A percentile compares a stretch with the other conserved stretches of the same genome.
These are phyloP conservation scores for Adansonia digitata DNA, from an alignment of 345 rosid genomes.

Conservation along the genomic window DNA sequence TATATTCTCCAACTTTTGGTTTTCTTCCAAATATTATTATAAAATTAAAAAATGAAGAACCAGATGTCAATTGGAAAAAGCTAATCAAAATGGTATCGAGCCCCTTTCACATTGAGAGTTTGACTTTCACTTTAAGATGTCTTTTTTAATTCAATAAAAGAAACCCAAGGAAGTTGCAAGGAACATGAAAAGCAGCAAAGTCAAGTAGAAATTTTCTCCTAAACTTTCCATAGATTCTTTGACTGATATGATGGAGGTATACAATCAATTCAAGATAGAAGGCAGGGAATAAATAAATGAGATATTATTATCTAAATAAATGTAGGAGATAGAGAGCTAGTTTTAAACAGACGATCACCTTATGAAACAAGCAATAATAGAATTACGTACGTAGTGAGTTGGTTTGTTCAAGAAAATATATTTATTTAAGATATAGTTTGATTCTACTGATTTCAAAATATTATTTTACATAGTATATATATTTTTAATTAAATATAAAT, in stretches of 20 bases:
- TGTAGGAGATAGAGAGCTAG: neutral
- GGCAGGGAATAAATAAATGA: neutral
- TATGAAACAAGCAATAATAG: neutral
- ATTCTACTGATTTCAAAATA: no score
- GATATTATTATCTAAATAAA: neutral
- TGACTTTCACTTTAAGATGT: neutral
- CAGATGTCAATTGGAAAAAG: neutral
- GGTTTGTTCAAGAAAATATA: no score
- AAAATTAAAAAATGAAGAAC: neutral
- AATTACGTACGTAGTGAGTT: no score
- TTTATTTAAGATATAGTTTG: no score
- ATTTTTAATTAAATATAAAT: no score
- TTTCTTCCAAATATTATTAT: no score
- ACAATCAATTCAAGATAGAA: neutral
- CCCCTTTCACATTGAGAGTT: neutral
- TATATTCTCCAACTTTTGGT: neutral
- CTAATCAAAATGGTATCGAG: neutral
- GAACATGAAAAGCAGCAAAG: neutral
- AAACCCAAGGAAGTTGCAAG: neutral
- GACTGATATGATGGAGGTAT: neutral
- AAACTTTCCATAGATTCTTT: no score
- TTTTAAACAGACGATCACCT: neutral
- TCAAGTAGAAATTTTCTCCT: neutral
- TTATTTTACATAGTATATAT: no score
- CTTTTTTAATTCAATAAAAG: neutral